Conservation (phyloP, 495 filamentous ascomycete species). For the Rusavskia elegans region DNA sequence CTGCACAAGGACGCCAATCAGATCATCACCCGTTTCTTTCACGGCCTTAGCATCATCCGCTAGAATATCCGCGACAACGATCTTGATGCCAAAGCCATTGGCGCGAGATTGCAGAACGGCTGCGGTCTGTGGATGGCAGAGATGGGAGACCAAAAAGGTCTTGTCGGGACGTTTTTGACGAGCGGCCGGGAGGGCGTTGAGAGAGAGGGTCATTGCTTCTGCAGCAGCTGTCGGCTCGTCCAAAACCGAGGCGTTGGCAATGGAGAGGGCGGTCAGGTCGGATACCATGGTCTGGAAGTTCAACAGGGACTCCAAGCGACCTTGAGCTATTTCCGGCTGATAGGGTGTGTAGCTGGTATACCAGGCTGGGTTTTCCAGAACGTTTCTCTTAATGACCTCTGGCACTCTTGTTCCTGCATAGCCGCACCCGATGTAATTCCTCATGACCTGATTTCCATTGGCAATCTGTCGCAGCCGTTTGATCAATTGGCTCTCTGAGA, state of each 20-base stretch:
- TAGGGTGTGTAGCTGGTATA: slow-evolving; percentile 99
- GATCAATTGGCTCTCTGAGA: slow-evolving; percentile 54
- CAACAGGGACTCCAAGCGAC: slow-evolving; percentile 76
- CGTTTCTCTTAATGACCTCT: slow-evolving; percentile 85
- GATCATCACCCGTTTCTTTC: slow-evolving; percentile 59
- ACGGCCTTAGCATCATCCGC: slow-evolving; percentile 44
- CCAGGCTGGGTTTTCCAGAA: slow-evolving; percentile 90
- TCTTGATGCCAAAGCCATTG: slow-evolving; percentile 81
- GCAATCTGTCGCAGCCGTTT: slow-evolving; percentile 47
- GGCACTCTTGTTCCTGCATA: slow-evolving; percentile 80
- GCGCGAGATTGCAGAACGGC: slow-evolving; percentile 75
- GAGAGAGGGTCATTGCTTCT: slow-evolving; percentile 92
- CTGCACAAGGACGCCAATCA: slow-evolving; percentile 86
- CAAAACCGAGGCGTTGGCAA: slow-evolving; percentile 86
- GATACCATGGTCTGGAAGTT: slow-evolving; percentile 95
- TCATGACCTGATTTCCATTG: slow-evolving; percentile 40
- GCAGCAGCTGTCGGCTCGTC: slow-evolving; percentile 92
- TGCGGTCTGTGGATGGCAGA: slow-evolving; percentile 80
- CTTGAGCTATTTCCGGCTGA: slow-evolving; percentile 96
- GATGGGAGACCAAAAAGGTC: slow-evolving; percentile 68
- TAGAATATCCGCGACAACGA: slow-evolving; percentile 57
- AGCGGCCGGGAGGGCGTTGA: slow-evolving; percentile 55
- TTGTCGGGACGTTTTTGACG: slow-evolving; percentile 63
- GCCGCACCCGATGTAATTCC: slow-evolving; percentile 70
- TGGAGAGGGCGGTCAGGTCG: slow-evolving; percentile 76